phyloP scores from a whole-genome alignment of 2,329 filamentous ascomycete genomes.

The Ceratocystis harringtonii region DNA sequence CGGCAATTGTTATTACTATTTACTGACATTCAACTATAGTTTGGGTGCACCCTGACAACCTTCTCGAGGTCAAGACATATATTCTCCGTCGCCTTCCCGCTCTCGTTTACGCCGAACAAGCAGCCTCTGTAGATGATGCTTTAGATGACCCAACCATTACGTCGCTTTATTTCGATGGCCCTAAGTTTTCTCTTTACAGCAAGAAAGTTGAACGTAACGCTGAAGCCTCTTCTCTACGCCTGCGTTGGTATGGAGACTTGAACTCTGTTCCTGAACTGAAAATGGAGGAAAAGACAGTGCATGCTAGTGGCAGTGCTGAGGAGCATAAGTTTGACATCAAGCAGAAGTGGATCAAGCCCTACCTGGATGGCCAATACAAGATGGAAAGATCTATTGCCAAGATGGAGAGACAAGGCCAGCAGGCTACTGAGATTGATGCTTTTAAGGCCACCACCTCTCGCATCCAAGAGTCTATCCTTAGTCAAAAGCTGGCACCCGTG shows the following conservation, averaged over 20 bases:
- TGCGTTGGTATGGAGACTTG: constrained; percentile 86
- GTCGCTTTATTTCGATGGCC: constrained; percentile 89
- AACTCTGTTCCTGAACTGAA: constrained; percentile 63
- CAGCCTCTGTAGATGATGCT: constrained; percentile 66
- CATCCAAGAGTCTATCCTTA: constrained; percentile 66
- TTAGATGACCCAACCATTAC: constrained; percentile 80
- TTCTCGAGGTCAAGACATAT: constrained; percentile 91
- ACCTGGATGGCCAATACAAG: constrained; percentile 73
- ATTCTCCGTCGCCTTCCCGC: constrained; percentile 82
- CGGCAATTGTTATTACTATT: background rate
- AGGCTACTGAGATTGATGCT: constrained; percentile 47
- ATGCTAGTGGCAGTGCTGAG: constrained; percentile 59
- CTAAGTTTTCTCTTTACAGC: constrained; percentile 70
- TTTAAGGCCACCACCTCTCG: constrained; percentile 59
- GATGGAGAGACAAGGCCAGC: constrained; percentile 62
- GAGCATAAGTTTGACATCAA: constrained; percentile 77
- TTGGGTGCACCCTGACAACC: constrained; percentile 91
- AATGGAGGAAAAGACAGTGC: constrained; percentile 78
- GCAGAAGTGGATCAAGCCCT: constrained; percentile 80
- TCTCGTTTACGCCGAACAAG: constrained; percentile 81
- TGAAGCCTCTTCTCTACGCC: constrained; percentile 65
- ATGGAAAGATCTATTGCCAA: constrained; percentile 85
- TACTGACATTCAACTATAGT: constrained; percentile 35
- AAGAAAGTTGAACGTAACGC: constrained; percentile 65
- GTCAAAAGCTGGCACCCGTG: constrained; percentile 66